Percentiles rank a stretch among this genome's conserved stretches.
Conservation (phyloP, 2,329 filamentous ascomycete genomes). For the Colletotrichum sp. region DNA sequence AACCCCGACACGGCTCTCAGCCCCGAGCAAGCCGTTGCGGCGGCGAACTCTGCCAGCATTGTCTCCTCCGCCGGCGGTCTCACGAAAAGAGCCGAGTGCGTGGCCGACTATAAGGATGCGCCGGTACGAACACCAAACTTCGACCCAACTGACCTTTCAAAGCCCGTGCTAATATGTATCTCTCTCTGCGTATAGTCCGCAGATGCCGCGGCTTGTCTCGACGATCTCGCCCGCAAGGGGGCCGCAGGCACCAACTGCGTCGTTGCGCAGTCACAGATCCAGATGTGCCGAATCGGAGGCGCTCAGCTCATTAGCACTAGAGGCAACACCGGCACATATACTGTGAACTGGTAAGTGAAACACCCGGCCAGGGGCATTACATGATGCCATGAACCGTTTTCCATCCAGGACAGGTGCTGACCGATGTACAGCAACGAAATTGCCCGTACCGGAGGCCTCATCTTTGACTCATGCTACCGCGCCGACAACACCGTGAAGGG, state of each 20-base stretch:
- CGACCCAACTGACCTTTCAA: fast-evolving
- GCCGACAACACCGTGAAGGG: background rate
- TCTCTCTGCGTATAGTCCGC: background rate
- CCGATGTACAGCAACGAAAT: background rate
- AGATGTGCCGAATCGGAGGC: background rate
- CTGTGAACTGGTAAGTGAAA: background rate
- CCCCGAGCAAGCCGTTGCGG: background rate
- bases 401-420: fast-evolving
- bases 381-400: fast-evolving
- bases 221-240: background rate
- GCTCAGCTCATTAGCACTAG: background rate
- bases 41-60: background rate
- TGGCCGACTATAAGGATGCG: background rate
- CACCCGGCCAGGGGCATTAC: background rate
- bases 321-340: background rate
- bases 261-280: background rate
- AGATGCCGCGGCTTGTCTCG: background rate
- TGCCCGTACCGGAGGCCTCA: background rate
- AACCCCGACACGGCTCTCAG: background rate
- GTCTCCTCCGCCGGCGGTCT: background rate
- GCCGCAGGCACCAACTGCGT: background rate
- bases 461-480: background rate
- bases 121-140: background rate
- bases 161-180: background rate
- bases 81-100: background rate